These are phyloP conservation scores for Teratosphaeria zuluensis DNA, from an alignment of 2,329 filamentous ascomycete species.

Conservation along the genomic window DNA sequence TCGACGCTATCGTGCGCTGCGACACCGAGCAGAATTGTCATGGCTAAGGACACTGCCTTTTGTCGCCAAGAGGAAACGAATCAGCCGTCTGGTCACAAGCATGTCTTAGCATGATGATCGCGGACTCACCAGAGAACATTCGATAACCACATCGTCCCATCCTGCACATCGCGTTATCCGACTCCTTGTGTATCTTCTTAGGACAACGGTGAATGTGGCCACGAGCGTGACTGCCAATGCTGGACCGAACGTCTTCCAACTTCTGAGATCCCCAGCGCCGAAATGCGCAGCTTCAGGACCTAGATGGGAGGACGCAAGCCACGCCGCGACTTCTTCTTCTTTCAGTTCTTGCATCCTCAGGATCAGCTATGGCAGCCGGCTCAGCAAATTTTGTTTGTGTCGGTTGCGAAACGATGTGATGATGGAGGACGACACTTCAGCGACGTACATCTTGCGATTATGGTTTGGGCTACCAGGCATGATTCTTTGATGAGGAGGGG, in stretches of 20 bases:
- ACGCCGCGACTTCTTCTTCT: neutral
- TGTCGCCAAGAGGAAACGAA: too few relatives aligned
- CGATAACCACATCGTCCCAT: conserved; percentile 28
- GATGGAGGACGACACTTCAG: neutral
- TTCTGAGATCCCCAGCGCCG: conserved; percentile 15
- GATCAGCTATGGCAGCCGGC: neutral
- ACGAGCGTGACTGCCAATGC: conserved; percentile 22
- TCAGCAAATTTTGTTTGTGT: too few relatives aligned
- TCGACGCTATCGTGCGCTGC: conserved; percentile 14
- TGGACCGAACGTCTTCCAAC: conserved; percentile 22
- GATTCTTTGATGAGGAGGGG: neutral
- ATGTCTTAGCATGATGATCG: neutral
- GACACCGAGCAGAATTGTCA: conserved; percentile 19
- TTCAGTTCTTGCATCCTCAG: neutral
- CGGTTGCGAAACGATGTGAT: neutral
- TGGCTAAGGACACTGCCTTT: conserved; percentile 20
- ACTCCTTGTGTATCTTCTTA: conserved; percentile 27
- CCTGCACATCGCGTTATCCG: conserved; percentile 24
- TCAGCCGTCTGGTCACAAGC: too few relatives aligned
- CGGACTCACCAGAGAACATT: conserved; percentile 24
- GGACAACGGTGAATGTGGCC: conserved; percentile 22
- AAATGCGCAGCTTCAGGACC: conserved; percentile 1
- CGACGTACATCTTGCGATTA: neutral
- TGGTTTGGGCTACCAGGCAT: neutral
- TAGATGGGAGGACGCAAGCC: neutral